Evolutionary conservation across 2,329 filamentous ascomycete genomes (phyloP), one percentile per base, ranked within the genome.

Genomic region (Epichloe gansuensis): DNA sequence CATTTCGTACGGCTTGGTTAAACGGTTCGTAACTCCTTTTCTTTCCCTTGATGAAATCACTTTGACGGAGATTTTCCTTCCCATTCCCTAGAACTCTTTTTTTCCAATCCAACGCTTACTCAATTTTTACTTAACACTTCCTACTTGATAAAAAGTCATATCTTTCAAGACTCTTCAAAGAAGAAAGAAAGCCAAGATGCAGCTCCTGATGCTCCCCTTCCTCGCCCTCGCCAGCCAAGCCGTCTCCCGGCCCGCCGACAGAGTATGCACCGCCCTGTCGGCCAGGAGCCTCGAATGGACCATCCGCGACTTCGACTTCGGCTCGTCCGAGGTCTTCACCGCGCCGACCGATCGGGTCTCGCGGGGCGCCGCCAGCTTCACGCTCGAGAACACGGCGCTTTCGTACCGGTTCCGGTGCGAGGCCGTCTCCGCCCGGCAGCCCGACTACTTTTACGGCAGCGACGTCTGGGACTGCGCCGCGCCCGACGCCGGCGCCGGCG

Each of bases 331-430:
- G 12, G 5, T n/a, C n/a, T 17, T 25, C 11, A 8, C 25, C 12
- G 31, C 9, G 31, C 42, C n/a, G 17, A 31, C n/a, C 6, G 28
- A 39, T 17, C 9, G 7, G 15, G 12, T 25, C 8, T 25, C 9
- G 12, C 21, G 37, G 28, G 49, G 21, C n/a, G n/a, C 23, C 11
- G 21, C 42, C 31, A 46, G 28, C 49, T 51, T 51, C 9, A 51
- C 49, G 49, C 49, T 51, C 12, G 25, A 46, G 34, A 51, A 51
- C 49, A 42, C 41, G 9, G 49, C 49, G 28, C 42, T 51, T n/a
- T 15, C 17, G 9, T 35, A 51, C 34, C 45, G 12, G 17, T 38
- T 44, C 28, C 21, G 4, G 12, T 51, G 49, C 42, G 28, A 34
- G 25, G 49, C 17, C 6, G 17, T 38, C 23, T 51, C 49, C n/a